Percentiles rank a stretch among this genome's conserved stretches.
Conservation (phyloP, 805 yeast species). For the Cyberlindnera amylophila region DNA sequence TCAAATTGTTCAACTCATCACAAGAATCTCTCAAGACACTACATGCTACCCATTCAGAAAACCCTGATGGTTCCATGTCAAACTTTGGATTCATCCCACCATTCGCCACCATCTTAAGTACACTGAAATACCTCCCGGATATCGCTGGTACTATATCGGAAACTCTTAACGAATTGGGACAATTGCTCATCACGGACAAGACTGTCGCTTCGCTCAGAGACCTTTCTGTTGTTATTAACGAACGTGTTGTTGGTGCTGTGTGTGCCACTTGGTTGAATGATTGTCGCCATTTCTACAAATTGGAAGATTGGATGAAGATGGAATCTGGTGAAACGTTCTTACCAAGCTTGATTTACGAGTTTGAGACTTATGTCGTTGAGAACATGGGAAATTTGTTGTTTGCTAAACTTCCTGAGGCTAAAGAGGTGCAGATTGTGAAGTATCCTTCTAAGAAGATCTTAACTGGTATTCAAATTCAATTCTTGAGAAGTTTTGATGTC, state of each 20-base stretch:
- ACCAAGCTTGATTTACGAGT: slow-evolving; percentile 33
- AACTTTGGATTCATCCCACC: slow-evolving; percentile 61
- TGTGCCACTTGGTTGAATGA: slow-evolving; percentile 52
- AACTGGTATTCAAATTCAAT: slow-evolving; percentile 39
- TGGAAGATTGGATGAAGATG: slow-evolving; percentile 38
- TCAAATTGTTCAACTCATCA: slow-evolving; percentile 33
- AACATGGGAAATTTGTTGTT: slow-evolving; percentile 32
- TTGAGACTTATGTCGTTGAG: slow-evolving; percentile 33
- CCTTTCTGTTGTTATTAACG: slow-evolving; percentile 35
- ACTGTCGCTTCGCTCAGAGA: slow-evolving; percentile 36
- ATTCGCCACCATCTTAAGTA: slow-evolving; percentile 56
- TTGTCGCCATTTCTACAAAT: slow-evolving; percentile 34
- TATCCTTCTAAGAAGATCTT: slow-evolving; percentile 35
- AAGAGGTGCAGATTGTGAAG: slow-evolving; percentile 33
- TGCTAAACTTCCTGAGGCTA: slow-evolving; percentile 33
- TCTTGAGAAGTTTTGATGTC: slow-evolving; percentile 41
- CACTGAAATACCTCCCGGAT: slow-evolving; percentile 47
- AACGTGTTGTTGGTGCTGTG: slow-evolving; percentile 43
- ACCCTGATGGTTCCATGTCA: slow-evolving; percentile 27
- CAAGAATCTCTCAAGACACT: slow-evolving; percentile 20
- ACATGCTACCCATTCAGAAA: slow-evolving; percentile 8
- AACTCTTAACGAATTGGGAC: slow-evolving; percentile 41
- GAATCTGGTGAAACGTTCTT: slow-evolving; percentile 35
- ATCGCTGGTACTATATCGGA: slow-evolving; percentile 41
- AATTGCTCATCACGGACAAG: slow-evolving; percentile 38